A percentile compares a stretch with the other conserved stretches of the same genome.
These are phyloP conservation scores for Ogataea glucozyma DNA, from an alignment of 805 yeast species.

Conservation along the genomic window DNA sequence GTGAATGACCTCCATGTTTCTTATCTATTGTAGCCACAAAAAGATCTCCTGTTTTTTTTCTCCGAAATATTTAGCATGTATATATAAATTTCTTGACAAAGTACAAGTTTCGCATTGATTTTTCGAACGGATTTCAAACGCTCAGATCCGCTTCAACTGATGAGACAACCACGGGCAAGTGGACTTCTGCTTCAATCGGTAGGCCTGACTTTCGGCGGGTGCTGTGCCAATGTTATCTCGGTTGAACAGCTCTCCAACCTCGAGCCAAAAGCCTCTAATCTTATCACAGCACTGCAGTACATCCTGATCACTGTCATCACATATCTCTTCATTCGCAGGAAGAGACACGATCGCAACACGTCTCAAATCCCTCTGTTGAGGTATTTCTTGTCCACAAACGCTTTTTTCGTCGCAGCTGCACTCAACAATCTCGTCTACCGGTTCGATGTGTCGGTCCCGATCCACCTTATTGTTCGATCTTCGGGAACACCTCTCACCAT, in stretches of 20 bases:
- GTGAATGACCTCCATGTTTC: no score
- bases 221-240: constrained; percentile 69
- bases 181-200: constrained; percentile 9
- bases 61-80: not conserved
- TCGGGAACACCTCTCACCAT: constrained; percentile 64
- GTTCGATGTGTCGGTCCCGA: constrained; percentile 60
- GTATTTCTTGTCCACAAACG: constrained; percentile 47
- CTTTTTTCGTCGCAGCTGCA: constrained; percentile 52
- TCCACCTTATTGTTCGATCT: constrained; percentile 67
- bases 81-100: not conserved
- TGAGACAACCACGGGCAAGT: constrained; percentile 1
- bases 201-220: constrained; percentile 61
- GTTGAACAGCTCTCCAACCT: constrained; percentile 52
- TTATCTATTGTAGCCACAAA: no score
- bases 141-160: not conserved
- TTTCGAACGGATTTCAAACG: not conserved
- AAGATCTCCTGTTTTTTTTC: constrained; percentile 2
- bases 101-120: not conserved
- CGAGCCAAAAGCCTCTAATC: constrained; percentile 42
- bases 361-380: constrained; percentile 43
- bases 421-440: constrained; percentile 60
- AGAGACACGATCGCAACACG: constrained; percentile 1
- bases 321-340: constrained; percentile 33
- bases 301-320: constrained; percentile 50
- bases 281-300: constrained; percentile 63